A percentile compares a stretch with the other conserved stretches of the same genome.
These are phyloP conservation scores for Starmerella stellata DNA, from an alignment of 805 yeast genomes.

Conservation along the genomic window DNA sequence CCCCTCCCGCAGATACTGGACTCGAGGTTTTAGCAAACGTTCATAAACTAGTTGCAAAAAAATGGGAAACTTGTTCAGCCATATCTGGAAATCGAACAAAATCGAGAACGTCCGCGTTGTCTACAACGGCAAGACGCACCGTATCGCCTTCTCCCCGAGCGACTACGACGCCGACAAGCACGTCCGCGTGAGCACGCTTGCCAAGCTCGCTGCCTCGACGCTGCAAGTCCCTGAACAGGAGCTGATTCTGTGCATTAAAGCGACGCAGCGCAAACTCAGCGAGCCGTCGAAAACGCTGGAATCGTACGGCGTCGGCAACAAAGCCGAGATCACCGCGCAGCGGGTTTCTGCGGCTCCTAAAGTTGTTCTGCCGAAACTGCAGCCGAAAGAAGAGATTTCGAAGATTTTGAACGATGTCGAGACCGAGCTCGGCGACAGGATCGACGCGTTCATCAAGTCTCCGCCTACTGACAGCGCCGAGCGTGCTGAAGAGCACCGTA, in stretches of 20 bases:
- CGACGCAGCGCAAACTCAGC: constrained; percentile 13
- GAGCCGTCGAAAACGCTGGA: constrained; percentile 11
- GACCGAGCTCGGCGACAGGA: constrained; percentile 17
- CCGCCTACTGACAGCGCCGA: constrained; percentile 15
- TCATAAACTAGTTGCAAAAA: too few species aligned
- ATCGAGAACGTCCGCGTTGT: constrained; percentile 14
- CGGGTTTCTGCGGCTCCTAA: constrained; percentile 6
- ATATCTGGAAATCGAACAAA: constrained; percentile 4
- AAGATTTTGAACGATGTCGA: constrained; percentile 17
- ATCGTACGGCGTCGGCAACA: constrained; percentile 11
- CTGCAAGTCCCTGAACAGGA: constrained; percentile 29
- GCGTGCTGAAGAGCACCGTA: constrained; percentile 20
- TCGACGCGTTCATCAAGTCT: constrained; percentile 12
- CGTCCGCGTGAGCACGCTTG: constrained; percentile 44
- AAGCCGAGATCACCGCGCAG: constrained; percentile 2
- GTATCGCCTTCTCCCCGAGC: constrained; percentile 14
- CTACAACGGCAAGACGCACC: constrained; percentile 13
- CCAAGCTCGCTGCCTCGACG: constrained; percentile 37
- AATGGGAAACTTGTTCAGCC: constrained; percentile 14
- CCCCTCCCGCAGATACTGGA: too few species aligned
- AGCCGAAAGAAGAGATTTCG: constrained; percentile 18
- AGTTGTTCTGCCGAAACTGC: constrained; percentile 6
- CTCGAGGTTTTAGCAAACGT: too few species aligned
- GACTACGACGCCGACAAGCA: constrained; percentile 33
- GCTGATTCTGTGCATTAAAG: constrained; percentile 10